These are phyloP conservation scores for Stromatinia cepivora DNA, from an alignment of 2,329 filamentous ascomycete genomes.

Conservation along the genomic window DNA sequence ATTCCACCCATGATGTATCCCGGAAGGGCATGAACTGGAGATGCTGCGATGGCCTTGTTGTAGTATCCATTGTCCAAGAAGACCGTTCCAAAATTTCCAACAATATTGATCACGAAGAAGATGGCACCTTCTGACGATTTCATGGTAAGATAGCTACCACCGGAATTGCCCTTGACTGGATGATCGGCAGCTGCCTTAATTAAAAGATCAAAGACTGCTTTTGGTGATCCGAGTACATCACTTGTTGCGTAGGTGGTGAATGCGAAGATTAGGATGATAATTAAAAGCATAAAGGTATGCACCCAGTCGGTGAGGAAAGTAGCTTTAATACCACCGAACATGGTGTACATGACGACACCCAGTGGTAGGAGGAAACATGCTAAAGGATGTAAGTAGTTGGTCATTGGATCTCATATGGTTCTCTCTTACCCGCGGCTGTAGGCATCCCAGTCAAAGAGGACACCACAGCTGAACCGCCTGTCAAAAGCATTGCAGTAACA, in stretches of 20 bases:
- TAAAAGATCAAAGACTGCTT: slow-evolving; percentile 75
- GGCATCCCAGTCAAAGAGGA: slow-evolving; percentile 70
- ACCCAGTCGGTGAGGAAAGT: slow-evolving; percentile 72
- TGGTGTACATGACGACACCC: slow-evolving; percentile 79
- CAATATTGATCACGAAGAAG: slow-evolving; percentile 89
- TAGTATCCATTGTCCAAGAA: slow-evolving; percentile 89
- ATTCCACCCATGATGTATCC: slow-evolving; percentile 82
- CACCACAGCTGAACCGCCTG: slow-evolving; percentile 77
- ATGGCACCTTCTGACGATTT: slow-evolving; percentile 75
- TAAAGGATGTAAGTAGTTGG: background rate
- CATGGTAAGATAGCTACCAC: slow-evolving; percentile 87
- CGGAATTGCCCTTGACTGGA: slow-evolving; percentile 76
- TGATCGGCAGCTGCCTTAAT: slow-evolving; percentile 66
- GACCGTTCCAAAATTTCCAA: slow-evolving; percentile 76
- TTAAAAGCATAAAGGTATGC: slow-evolving; percentile 79
- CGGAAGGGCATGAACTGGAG: slow-evolving; percentile 79
- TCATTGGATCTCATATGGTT: background rate
- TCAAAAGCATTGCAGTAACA: slow-evolving; percentile 85
- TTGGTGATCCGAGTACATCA: slow-evolving; percentile 70
- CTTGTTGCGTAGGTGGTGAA: slow-evolving; percentile 79
- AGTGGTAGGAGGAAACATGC: slow-evolving; percentile 79
- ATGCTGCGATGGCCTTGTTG: slow-evolving; percentile 90
- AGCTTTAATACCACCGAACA: slow-evolving; percentile 77
- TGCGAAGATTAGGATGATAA: slow-evolving; percentile 84
- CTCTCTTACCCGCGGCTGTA: slow-evolving; percentile 61